A percentile compares a stretch with the other conserved stretches of the same genome.
Evolutionary conservation across 805 yeast genomes (phyloP).

Genomic region (Yarrowia sp.): DNA sequence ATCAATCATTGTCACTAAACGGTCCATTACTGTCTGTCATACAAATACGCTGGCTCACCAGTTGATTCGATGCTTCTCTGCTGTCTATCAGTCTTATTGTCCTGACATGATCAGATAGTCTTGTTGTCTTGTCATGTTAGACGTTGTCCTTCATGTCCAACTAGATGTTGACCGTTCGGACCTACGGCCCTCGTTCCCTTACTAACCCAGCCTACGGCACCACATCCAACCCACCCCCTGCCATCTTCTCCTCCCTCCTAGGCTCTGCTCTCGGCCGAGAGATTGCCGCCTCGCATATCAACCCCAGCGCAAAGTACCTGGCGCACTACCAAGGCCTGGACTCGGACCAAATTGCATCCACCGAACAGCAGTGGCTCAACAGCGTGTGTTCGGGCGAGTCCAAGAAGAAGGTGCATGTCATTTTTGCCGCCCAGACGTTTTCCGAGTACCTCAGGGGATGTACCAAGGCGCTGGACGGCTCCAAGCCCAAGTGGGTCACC

Average conservation of each 20-base stretch:
- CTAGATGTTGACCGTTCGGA: too few species aligned
- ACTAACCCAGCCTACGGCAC: conserved; percentile 23
- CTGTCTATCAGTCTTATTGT: too few species aligned
- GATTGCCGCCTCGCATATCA: conserved; percentile 44
- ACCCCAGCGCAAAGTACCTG: conserved; percentile 14
- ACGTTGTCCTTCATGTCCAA: too few species aligned
- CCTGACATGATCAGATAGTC: too few species aligned
- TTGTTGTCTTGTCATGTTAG: too few species aligned
- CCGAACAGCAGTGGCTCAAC: conserved; percentile 42
- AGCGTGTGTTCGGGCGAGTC: conserved; percentile 43
- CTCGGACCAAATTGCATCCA: conserved; percentile 41
- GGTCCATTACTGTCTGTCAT: too few species aligned
- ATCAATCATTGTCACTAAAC: too few species aligned
- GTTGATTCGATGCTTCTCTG: too few species aligned
- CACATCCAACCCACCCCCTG: conserved; percentile 9
- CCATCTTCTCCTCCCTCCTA: conserved; percentile 44
- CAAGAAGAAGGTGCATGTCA: conserved; percentile 47
- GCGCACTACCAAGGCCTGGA: conserved; percentile 24
- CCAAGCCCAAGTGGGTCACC: conserved; percentile 45
- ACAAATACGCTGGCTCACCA: too few species aligned
- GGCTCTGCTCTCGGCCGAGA: conserved; percentile 43
- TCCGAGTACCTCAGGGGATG: conserved; percentile 42
- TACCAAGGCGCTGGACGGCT: conserved; percentile 27
- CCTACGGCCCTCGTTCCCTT: too few species aligned
- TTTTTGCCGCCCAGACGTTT: conserved; percentile 48